These are phyloP conservation scores for Actinomortierella wolfii DNA, from an alignment of 371 early-diverging fungal genomes.

Conservation along the genomic window DNA sequence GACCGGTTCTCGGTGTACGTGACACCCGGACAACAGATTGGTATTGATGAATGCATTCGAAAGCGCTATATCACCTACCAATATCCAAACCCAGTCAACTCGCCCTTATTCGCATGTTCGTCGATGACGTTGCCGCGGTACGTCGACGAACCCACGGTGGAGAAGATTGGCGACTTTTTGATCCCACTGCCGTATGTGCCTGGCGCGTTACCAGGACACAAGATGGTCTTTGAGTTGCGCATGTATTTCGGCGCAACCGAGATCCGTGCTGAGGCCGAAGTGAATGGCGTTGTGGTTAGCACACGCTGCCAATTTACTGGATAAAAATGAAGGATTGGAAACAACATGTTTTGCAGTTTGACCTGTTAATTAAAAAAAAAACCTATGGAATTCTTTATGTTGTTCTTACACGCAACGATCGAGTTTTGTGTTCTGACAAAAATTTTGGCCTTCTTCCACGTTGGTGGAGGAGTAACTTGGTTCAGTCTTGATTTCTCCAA, in stretches of 20 bases:
- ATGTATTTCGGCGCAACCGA: slow-evolving; percentile 68
- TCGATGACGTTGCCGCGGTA: slow-evolving; percentile 57
- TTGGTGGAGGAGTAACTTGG: too few relatives aligned
- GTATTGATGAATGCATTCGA: slow-evolving; percentile 53
- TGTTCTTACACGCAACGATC: too few relatives aligned
- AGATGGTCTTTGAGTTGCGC: slow-evolving; percentile 35
- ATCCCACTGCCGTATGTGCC: slow-evolving; percentile 59
- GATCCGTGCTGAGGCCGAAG: slow-evolving; percentile 60
- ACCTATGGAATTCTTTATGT: too few relatives aligned
- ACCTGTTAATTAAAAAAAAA: too few relatives aligned
- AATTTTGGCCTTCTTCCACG: too few relatives aligned
- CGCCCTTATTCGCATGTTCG: slow-evolving; percentile 55
- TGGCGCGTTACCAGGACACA: slow-evolving; percentile 21
- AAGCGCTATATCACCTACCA: slow-evolving; percentile 54
- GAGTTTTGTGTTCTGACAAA: too few relatives aligned
- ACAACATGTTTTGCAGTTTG: too few relatives aligned
- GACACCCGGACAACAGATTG: slow-evolving; percentile 58
- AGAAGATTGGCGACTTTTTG: slow-evolving; percentile 59
- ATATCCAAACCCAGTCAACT: slow-evolving; percentile 58
- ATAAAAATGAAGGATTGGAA: slow-evolving; percentile 7
- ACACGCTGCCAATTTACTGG: slow-evolving; percentile 32
- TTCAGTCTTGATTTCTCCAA: too few relatives aligned
- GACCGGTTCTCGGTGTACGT: slow-evolving; percentile 65
- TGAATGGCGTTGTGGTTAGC: slow-evolving; percentile 50
- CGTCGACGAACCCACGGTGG: slow-evolving; percentile 51